Percentiles rank a stretch among this genome's conserved stretches.
These are phyloP conservation scores for Talaromyces atroroseus DNA, from an alignment of 2,329 filamentous ascomycete species.

Conservation along the genomic window DNA sequence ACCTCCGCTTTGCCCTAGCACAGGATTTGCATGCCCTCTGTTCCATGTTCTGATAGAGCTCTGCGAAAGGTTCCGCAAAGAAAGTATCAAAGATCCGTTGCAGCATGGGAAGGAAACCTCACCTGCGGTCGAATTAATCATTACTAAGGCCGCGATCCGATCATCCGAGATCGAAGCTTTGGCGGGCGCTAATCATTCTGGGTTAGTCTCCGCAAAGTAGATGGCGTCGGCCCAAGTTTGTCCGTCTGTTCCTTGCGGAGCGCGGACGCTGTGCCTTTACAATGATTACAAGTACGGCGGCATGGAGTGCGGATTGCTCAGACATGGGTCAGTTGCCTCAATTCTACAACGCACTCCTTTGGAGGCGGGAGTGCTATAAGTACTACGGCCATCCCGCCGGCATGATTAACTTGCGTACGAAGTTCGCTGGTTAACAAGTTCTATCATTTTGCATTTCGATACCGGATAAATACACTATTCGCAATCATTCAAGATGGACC, in stretches of 20 bases:
- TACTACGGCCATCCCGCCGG: not conserved
- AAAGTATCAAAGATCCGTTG: not conserved
- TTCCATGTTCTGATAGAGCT: not conserved
- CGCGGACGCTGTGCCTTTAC: not conserved
- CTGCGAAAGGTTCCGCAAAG: not conserved
- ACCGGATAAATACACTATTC: not conserved
- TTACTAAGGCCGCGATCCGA: not conserved
- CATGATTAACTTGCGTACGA: not conserved
- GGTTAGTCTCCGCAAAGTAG: slow-evolving; percentile 1
- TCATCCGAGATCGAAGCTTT: not conserved
- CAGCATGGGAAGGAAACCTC: not conserved
- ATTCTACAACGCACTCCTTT: not conserved
- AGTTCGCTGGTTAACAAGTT: not conserved
- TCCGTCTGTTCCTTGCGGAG: not conserved
- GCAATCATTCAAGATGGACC: not conserved
- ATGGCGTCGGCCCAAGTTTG: not conserved
- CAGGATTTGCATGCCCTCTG: slow-evolving; percentile 1
- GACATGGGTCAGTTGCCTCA: not conserved
- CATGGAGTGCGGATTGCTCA: not conserved
- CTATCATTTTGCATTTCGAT: not conserved
- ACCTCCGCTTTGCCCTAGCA: not conserved
- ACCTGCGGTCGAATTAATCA: too few relatives aligned
- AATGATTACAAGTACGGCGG: not conserved
- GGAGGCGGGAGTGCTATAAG: not conserved
- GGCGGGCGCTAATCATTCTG: not conserved